phyloP scores from a whole-genome alignment of 306 rosid genomes.

The Medicago ruthenica region DNA sequence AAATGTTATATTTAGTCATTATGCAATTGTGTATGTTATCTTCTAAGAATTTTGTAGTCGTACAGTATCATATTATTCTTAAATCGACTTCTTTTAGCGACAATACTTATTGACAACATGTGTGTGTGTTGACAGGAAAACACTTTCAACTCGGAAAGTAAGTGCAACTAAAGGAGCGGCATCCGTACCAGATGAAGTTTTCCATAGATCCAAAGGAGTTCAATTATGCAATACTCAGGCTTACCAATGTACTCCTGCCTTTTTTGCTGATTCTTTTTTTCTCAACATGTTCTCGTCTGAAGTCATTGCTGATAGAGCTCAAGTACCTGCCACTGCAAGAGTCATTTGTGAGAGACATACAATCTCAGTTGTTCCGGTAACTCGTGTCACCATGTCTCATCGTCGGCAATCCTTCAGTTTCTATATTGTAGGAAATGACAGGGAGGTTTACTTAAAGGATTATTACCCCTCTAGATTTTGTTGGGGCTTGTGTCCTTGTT shows the following conservation, averaged over 20 bases:
- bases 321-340: conserved; percentile 73
- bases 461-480: conserved; percentile 84
- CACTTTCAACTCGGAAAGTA: conserved; percentile 83
- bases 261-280: conserved; percentile 87
- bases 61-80: conserved; percentile 16
- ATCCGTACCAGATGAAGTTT: conserved; percentile 90
- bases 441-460: conserved; percentile 90
- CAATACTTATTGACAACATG: conserved; percentile 24
- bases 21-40: background rate
- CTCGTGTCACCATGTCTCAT: conserved; percentile 84
- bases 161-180: conserved; percentile 93
- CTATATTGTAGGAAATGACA: conserved; percentile 77
- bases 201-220: conserved; percentile 90
- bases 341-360: conserved; percentile 90
- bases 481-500: conserved; percentile 97
- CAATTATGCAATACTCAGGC: conserved; percentile 96
- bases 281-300: conserved; percentile 93
- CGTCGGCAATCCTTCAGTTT: conserved; percentile 76
- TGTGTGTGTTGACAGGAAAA: conserved; percentile 59
- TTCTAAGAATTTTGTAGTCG: background rate
- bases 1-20: too few relatives aligned
- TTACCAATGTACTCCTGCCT: conserved; percentile 88
- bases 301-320: conserved; percentile 83
- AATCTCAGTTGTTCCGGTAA: conserved; percentile 87
- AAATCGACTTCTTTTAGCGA: conserved; percentile 7